Percentiles rank a stretch among this genome's conserved stretches.
Evolutionary conservation across 2,329 filamentous ascomycete genomes (phyloP).

Genomic region (Podosphaera fusca): DNA sequence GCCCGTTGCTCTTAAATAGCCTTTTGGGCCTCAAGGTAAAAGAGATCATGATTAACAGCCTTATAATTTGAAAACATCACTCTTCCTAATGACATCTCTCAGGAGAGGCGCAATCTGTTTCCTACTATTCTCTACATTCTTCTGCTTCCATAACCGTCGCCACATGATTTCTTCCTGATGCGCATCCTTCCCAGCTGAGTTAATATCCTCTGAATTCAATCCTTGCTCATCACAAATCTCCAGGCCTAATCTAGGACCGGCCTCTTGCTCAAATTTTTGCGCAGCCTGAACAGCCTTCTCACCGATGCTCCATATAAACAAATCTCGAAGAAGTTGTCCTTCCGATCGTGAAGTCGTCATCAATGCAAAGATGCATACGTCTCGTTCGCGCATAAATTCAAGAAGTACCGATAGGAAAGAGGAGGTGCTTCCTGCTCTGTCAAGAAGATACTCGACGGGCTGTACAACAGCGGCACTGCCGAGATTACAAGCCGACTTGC

Average conservation of each 20-base stretch:
- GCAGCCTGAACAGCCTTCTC: conserved; percentile 26
- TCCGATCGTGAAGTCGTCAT: conserved; percentile 41
- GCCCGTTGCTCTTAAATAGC: too few species aligned
- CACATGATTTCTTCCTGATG: conserved; percentile 17
- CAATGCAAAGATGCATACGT: conserved; percentile 38
- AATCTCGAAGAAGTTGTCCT: conserved; percentile 37
- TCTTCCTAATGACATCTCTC: conserved; percentile 20
- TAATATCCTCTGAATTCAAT: conserved; percentile 20
- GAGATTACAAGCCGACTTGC: conserved; percentile 19
- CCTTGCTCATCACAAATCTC: conserved; percentile 27
- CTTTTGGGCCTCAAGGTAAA: background rate
- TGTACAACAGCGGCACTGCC: conserved; percentile 47
- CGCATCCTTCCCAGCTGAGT: background rate
- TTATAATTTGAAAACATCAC: background rate
- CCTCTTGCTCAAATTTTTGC: conserved; percentile 26
- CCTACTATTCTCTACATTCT: conserved; percentile 33
- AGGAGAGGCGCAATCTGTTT: conserved; percentile 48
- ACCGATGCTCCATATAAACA: conserved; percentile 41
- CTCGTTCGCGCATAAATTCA: conserved; percentile 30
- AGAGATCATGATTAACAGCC: background rate
- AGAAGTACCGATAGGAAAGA: conserved; percentile 26
- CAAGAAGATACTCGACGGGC: conserved; percentile 35
- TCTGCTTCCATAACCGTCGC: conserved; percentile 44
- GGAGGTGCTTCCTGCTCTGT: conserved; percentile 22
- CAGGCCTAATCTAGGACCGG: conserved; percentile 29